Evolutionary conservation across 495 filamentous ascomycete genomes (phyloP), one percentile per base, ranked within the genome.

Genomic region (Trichocladium uniseriatum): DNA sequence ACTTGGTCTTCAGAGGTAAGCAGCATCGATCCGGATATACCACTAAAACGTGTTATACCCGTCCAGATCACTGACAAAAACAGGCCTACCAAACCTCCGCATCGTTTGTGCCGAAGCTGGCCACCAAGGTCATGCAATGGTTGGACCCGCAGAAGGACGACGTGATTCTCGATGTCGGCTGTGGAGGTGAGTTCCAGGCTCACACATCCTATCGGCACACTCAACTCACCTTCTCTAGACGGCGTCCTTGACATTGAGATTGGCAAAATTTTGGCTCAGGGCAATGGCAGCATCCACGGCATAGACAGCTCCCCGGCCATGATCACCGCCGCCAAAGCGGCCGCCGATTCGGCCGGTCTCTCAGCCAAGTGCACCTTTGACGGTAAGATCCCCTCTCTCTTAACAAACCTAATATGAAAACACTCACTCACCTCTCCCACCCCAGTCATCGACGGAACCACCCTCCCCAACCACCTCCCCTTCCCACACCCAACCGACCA

Each of bases 81-180:
- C 45, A 83, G 79, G 72, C 72, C 39, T 88, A 87, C 62, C 72
- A 75, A 38, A 64, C 74, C 46, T 75, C 81, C 20, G 85, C 83
- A 2, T 72, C 79, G n/a, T 90, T 89, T 59, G 83, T 88, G 15
- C 80, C 86, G 11, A 72, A 80, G 53, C 73, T 88, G 7, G 78
- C 85, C 9, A 71, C 69, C 5, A 82, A 76, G 50, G 72, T 89
- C n/a, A 43, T 86, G 22, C 58, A 71, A 46, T 82, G 79, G 71
- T 77, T 90, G 4, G 73, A 80, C 46, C 76, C 78, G 6, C 71
- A 78, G 52, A 70, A 68, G 15, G 67, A 72, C 57, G 84, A 88
- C 58, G 63, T 61, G 31, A 75, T 89, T 54, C 71, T 90, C 14
- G 86, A 90, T 60, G 62, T 89, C 24, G 86, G 86, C 16, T 89